phyloP scores from a whole-genome alignment of 208 protist species.

The Leishmania tarentolae region DNA sequence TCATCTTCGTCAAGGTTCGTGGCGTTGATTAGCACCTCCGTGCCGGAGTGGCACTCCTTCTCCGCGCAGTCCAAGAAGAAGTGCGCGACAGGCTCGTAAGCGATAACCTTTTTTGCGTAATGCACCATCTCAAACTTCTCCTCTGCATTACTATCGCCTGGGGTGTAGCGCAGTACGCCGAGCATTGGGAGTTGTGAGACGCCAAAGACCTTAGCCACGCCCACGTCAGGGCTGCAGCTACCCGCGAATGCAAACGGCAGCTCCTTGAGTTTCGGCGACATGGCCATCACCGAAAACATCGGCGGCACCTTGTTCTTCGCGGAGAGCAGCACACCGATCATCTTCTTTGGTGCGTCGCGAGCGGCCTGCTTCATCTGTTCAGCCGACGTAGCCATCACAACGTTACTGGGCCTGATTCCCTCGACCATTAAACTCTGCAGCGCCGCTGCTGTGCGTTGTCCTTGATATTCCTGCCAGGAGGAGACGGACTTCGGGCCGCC shows the following conservation, averaged over 20 bases:
- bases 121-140: constrained; percentile 40
- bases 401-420: constrained; percentile 43
- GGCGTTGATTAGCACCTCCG: not conserved
- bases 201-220: constrained; percentile 40
- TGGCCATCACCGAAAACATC: constrained; percentile 75
- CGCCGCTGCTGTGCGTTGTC: constrained; percentile 59
- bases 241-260: constrained; percentile 80
- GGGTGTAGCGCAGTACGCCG: constrained; percentile 42
- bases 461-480: constrained; percentile 69
- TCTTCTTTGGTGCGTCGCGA: constrained; percentile 36
- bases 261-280: constrained; percentile 68
- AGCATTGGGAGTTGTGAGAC: constrained; percentile 61
- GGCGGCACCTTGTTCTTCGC: constrained; percentile 77
- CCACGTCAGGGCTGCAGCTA: constrained; percentile 15
- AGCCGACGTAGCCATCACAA: constrained; percentile 33
- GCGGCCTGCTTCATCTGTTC: constrained; percentile 36
- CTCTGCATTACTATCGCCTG: constrained; percentile 1
- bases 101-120: constrained; percentile 47
- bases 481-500: constrained; percentile 59
- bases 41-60: constrained; percentile 1
- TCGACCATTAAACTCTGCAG: constrained; percentile 65
- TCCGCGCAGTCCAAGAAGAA: constrained; percentile 55
- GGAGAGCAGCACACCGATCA: constrained; percentile 77
- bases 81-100: constrained; percentile 73
- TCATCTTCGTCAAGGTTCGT: constrained; percentile 13